Evolutionary conservation across 2,329 filamentous ascomycete genomes (phyloP), one percentile per base, ranked within the genome.

Genomic region (Fusarium sp.): DNA sequence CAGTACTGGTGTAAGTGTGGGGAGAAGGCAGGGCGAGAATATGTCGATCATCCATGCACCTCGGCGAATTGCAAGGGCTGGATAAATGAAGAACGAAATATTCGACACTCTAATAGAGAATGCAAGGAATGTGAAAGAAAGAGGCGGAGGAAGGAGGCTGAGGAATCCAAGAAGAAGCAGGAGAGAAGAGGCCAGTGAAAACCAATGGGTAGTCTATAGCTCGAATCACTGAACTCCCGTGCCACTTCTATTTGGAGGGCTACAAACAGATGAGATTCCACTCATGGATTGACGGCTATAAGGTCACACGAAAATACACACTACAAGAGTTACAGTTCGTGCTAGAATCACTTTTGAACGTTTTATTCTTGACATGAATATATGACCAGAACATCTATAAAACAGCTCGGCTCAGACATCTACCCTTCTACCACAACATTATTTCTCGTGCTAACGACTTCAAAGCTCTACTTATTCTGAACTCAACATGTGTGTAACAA

Each of bases 221-320:
- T n/a, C 8, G 28, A 30, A 30, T 30, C 28, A 50, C 47, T 32
- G 15, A n/a, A 13, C 8, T 18, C 28, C 4, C 2, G 11, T 7
- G 14, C 28, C 22, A 18, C 3, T 18, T 18, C 5, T 50, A 18
- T 17, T 13, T 13, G 5, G 15, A 50, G 5, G 3, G 1, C 15
- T n/a, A 5, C 2, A n/a, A 32, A n/a, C 3, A 32, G 15, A n/a
- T 17, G 14, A 13, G 1, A 50, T 6, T 4, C 3, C 26, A 8
- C 5, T 22, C 6, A 22, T 47, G 0, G 12, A 47, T 14, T 47
- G 0, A 47, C 8, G 8, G 20, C 0, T 30, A 0, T 8, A 48
- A 6, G 6, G 0, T 14, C 13, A 28, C 20, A 15, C 18, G 6
- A 0, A 28, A 28, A 12, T 22, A 5, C 9, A 22, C 4, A 28